Evolutionary conservation across 768 basidiomycete genomes (phyloP).

Genomic region (Kwoniella sp.): DNA sequence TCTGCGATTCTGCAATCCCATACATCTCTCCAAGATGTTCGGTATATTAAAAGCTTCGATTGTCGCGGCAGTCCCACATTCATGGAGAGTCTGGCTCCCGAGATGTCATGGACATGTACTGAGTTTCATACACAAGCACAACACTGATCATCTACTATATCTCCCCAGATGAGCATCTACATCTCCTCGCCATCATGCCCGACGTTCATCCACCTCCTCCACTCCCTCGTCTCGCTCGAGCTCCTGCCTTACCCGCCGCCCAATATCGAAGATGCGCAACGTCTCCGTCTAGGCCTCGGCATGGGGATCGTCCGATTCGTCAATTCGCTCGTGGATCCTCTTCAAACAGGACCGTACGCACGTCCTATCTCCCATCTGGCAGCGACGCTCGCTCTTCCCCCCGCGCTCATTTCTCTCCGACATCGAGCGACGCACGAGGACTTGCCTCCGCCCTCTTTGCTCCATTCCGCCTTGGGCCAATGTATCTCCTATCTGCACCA

Average conservation of each 20-base stretch:
- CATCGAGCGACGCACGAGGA: conserved; percentile 97
- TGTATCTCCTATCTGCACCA: conserved; percentile 40
- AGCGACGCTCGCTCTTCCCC: conserved; percentile 77
- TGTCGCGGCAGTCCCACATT: neutral
- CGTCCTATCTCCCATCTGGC: conserved; percentile 88
- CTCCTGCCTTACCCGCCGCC: conserved; percentile 39
- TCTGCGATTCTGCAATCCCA: neutral
- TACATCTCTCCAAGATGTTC: too few relatives aligned
- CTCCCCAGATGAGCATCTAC: conserved; percentile 48
- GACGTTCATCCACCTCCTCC: conserved; percentile 48
- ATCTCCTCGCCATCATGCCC: conserved; percentile 52
- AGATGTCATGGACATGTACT: neutral
- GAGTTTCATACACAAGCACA: neutral
- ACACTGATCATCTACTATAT: neutral
- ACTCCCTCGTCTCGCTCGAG: conserved; percentile 45
- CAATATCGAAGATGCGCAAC: conserved; percentile 26
- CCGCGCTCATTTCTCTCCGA: conserved; percentile 86
- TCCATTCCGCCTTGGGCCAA: conserved; percentile 66
- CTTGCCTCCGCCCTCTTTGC: conserved; percentile 76
- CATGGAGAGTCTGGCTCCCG: too few relatives aligned
- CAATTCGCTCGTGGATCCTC: conserved; percentile 91
- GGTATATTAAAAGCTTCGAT: too few relatives aligned
- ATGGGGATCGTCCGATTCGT: conserved; percentile 83
- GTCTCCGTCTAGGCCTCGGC: conserved; percentile 75
- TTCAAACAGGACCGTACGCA: conserved; percentile 79